Conservation (phyloP, 495 filamentous ascomycete species). For the Aspergillus affinis region DNA sequence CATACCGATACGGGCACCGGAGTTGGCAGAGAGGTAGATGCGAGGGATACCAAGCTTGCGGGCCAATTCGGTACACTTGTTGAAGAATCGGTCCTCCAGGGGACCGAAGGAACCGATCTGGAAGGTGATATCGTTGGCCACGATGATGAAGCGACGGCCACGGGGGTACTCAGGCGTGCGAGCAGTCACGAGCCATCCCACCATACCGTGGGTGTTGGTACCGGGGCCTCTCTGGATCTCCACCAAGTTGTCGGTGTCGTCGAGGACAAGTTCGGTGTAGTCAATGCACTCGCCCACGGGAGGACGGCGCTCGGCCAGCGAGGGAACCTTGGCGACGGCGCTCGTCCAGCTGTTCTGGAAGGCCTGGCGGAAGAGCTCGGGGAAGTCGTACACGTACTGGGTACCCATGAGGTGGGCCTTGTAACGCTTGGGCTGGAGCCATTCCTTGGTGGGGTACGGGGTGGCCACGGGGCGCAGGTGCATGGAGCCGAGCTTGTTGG, state of each 20-base stretch:
- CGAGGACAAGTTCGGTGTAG: conserved; percentile 88
- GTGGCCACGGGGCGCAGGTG: conserved; percentile 87
- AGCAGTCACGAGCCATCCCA: conserved; percentile 96
- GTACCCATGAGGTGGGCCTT: conserved; percentile 99
- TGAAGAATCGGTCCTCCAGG: conserved; percentile 95
- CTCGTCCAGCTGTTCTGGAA: conserved; percentile 93
- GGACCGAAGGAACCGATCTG: conserved; percentile 98
- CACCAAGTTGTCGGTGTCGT: conserved; percentile 86
- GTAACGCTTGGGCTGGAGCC: conserved; percentile 98
- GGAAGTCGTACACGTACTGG: conserved; percentile 99
- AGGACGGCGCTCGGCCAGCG: conserved; percentile 78
- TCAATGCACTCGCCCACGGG: conserved; percentile 89
- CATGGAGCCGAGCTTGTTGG: conserved; percentile 92
- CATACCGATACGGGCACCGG: conserved; percentile 96
- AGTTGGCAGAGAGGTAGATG: conserved; percentile 98
- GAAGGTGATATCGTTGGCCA: conserved; percentile 99
- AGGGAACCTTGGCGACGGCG: conserved; percentile 65
- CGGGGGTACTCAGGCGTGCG: conserved; percentile 96
- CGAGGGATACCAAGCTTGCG: conserved; percentile 90
- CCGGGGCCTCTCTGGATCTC: conserved; percentile 94
- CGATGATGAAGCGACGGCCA: conserved; percentile 88
- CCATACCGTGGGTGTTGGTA: conserved; percentile 95
- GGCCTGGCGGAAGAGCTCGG: conserved; percentile 96
- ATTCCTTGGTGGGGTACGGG: conserved; percentile 97
- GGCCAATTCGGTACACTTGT: conserved; percentile 96